These are phyloP conservation scores for Pseudogymnoascus sp. DNA, from an alignment of 2,329 filamentous ascomycete genomes.

Conservation along the genomic window DNA sequence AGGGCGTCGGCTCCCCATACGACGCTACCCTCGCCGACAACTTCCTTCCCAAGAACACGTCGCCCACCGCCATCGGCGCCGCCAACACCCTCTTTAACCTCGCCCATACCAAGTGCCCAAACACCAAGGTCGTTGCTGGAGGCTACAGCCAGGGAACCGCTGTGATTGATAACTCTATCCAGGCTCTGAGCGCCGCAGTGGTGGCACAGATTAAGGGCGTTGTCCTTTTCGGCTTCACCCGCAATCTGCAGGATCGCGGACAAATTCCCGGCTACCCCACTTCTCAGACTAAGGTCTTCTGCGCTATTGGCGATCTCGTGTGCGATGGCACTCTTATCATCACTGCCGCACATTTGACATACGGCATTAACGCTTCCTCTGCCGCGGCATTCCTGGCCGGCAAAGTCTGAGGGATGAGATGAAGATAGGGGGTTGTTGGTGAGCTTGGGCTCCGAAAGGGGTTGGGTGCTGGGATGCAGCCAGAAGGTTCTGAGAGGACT, in stretches of 20 bases:
- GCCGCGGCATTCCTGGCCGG: constrained; percentile 34
- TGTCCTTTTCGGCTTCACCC: constrained; percentile 40
- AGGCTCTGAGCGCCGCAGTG: constrained; percentile 26
- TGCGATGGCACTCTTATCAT: constrained; percentile 41
- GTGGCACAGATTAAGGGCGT: constrained; percentile 34
- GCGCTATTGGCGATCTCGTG: constrained; percentile 45
- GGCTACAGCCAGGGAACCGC: constrained; percentile 41
- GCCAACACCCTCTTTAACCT: constrained; percentile 30
- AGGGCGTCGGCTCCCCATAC: constrained; percentile 22
- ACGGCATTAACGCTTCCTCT: constrained; percentile 32
- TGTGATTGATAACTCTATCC: constrained; percentile 38
- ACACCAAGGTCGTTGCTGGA: constrained; percentile 35
- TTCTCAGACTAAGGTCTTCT: constrained; percentile 38
- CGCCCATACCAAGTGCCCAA: constrained; percentile 32
- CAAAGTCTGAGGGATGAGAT: not conserved
- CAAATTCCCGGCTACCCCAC: constrained; percentile 31
- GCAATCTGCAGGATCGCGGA: constrained; percentile 32
- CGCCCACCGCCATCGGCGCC: constrained; percentile 11
- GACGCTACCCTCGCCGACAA: constrained; percentile 19
- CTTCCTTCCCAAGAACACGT: constrained; percentile 18
- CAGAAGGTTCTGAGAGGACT: not conserved
- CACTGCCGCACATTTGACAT: constrained; percentile 36
- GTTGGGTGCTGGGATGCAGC: not conserved
- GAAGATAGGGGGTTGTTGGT: not conserved
- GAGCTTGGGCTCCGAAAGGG: not conserved